A percentile compares a stretch with the other conserved stretches of the same genome.
Conservation (phyloP, 2,329 filamentous ascomycete species). For the Sporothrix pallida region DNA sequence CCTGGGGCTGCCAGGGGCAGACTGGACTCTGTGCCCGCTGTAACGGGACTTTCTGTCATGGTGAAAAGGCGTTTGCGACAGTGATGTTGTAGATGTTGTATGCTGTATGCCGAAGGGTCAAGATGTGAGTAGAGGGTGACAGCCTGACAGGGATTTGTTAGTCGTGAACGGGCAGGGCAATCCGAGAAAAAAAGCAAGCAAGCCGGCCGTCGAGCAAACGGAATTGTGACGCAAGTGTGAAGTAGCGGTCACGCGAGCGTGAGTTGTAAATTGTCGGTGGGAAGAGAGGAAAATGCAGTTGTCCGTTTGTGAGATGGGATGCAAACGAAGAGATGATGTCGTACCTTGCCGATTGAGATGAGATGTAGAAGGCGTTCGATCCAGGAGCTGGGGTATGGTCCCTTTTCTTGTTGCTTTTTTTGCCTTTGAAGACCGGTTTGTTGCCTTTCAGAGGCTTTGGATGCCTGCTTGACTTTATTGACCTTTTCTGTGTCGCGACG, state of each 20-base stretch:
- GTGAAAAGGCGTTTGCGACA: background rate
- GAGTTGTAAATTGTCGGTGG: background rate
- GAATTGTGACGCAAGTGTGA: background rate
- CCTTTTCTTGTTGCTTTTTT: background rate
- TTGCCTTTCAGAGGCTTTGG: background rate
- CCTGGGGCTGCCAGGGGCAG: background rate
- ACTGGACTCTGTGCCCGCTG: background rate
- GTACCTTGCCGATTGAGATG: constrained; percentile 14
- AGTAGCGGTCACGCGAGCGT: background rate
- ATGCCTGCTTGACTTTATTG: background rate
- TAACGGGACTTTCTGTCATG: background rate
- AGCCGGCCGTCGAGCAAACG: background rate
- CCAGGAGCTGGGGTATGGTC: background rate
- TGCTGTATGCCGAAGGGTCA: no score
- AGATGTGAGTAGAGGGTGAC: background rate
- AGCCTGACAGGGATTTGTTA: constrained; percentile 10
- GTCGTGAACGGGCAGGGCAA: background rate
- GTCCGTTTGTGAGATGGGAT: background rate
- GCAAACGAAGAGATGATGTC: background rate
- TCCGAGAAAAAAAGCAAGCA: background rate
- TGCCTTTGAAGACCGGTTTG: no score
- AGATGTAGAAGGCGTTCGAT: background rate
- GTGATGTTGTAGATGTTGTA: background rate
- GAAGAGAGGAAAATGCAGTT: background rate
- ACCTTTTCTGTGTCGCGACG: constrained; percentile 12